A percentile compares a stretch with the other conserved stretches of the same genome.
Conservation (phyloP, 345 rosid genomes). For the Erodium maritimum region DNA sequence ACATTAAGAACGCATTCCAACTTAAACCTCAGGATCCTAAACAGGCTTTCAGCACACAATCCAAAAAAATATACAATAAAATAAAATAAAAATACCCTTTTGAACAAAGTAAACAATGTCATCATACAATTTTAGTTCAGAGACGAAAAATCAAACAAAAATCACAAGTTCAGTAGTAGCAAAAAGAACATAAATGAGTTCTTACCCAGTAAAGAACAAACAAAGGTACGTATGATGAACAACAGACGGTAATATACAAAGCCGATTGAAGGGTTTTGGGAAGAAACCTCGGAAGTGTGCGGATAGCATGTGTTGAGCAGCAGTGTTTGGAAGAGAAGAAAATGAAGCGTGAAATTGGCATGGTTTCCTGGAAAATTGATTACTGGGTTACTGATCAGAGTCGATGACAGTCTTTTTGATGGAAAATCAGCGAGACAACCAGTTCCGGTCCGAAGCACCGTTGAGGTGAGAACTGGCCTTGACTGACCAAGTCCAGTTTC, state of each 20-base stretch:
- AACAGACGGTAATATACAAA: background rate
- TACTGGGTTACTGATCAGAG: background rate
- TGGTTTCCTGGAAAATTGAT: background rate
- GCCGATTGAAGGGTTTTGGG: background rate
- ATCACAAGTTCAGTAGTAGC: too few species aligned
- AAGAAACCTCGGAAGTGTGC: background rate
- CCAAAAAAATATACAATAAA: too few species aligned
- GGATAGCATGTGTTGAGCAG: background rate
- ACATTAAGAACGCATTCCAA: background rate
- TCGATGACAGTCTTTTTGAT: too few species aligned
- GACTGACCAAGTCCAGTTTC: too few species aligned
- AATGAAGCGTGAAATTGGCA: background rate
- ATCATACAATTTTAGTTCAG: too few species aligned
- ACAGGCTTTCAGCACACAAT: background rate
- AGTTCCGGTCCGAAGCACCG: too few species aligned
- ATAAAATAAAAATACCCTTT: background rate
- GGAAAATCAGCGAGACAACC: too few species aligned
- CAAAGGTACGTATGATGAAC: background rate
- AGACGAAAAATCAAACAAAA: too few species aligned
- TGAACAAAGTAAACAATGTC: background rate
- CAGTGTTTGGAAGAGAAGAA: background rate
- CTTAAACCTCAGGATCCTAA: background rate
- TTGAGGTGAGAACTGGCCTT: too few species aligned
- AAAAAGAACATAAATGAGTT: background rate
- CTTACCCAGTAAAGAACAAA: background rate